Base-by-base conservation (phyloP, 805 yeast species). In the Scheffersomyces ergatensis region DNA sequence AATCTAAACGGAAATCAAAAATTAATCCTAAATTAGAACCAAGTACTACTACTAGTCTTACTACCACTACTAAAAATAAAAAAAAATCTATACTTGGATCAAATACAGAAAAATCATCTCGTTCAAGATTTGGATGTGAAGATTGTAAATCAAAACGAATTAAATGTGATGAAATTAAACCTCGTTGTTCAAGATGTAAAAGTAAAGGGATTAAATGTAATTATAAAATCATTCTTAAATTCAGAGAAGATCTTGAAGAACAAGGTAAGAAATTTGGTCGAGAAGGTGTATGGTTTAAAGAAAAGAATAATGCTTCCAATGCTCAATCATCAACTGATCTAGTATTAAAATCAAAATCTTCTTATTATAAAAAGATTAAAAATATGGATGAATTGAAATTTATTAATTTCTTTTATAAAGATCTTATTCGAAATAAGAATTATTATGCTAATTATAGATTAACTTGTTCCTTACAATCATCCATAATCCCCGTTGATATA, bases 81-180 rank as follows among this genome's bases (percentile, higher is more conserved):
- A 29, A 29, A 15, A 29, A 29, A 13, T 29, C 32, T 5, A 29
- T 29, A 5, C 17, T 29, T 14, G 29, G 29, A 26, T 29, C 32
- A 14, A 14, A n/a, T 14, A 5, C 32, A 29, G 32, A 31, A n/a
- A 41, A 41, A 20, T 30, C 40, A 21, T 26, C 43, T 13, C 36
- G 62, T 18, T 57, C 62, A 12, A 43, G 59, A 20, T 43, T 44
- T 26, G 64, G 63, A 12, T 59, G 64, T 36, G 51, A 47, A 17
- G 48, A 42, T 21, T 59, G 64, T 39, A 49, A 50, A 32, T 36
- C 41, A 12, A 50, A 41, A 34, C 43, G 55, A 26, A 38, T 51
- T 31, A 59, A 59, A 48, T 59, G 64, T 42, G 62, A 59, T 35
- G 64, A 58, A 41, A n/a, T 24, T 11, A 59, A 55, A 34, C 64